phyloP scores from a whole-genome alignment of 2,329 filamentous ascomycete species.

The Xylaria sp. region DNA sequence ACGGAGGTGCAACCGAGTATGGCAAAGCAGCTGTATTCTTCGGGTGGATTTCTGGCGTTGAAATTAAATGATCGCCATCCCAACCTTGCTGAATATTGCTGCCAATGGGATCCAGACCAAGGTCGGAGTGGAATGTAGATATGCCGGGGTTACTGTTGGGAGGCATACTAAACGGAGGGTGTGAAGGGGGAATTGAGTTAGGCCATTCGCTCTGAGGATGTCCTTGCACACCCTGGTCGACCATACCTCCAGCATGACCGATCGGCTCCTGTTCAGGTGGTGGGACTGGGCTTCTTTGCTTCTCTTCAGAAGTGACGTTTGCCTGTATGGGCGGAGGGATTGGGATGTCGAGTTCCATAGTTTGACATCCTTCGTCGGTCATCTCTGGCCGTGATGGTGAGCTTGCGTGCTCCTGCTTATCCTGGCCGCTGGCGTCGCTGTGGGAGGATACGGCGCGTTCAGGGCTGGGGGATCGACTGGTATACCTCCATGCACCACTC shows the following conservation, averaged over 20 bases:
- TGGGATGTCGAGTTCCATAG: conserved; percentile 39
- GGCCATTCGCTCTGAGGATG: conserved; percentile 15
- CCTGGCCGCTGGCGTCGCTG: conserved; percentile 13
- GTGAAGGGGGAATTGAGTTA: not conserved
- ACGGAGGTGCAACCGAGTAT: not conserved
- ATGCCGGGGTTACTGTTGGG: conserved; percentile 2
- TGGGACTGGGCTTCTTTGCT: conserved; percentile 1
- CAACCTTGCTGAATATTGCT: conserved; percentile 12
- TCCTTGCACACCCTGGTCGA: conserved; percentile 24
- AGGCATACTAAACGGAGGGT: not conserved
- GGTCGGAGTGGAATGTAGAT: conserved; percentile 8
- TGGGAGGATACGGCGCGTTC: conserved; percentile 42
- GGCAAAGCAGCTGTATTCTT: not conserved
- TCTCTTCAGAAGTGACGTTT: conserved; percentile 2
- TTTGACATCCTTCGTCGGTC: conserved; percentile 45
- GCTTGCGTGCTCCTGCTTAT: conserved; percentile 13
- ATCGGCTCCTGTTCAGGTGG: conserved; percentile 4
- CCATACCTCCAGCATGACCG: conserved; percentile 10
- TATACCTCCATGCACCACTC: conserved; percentile 73
- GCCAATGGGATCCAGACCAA: not conserved
- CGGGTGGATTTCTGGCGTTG: conserved; percentile 8
- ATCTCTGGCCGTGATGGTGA: conserved; percentile 32
- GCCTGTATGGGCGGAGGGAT: conserved; percentile 11
- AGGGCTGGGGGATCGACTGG: conserved; percentile 71
- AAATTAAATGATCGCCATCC: conserved; percentile 7